Base-by-base conservation (phyloP, 768 basidiomycete genomes). In the Hygrophoropsis aurantiaca region DNA sequence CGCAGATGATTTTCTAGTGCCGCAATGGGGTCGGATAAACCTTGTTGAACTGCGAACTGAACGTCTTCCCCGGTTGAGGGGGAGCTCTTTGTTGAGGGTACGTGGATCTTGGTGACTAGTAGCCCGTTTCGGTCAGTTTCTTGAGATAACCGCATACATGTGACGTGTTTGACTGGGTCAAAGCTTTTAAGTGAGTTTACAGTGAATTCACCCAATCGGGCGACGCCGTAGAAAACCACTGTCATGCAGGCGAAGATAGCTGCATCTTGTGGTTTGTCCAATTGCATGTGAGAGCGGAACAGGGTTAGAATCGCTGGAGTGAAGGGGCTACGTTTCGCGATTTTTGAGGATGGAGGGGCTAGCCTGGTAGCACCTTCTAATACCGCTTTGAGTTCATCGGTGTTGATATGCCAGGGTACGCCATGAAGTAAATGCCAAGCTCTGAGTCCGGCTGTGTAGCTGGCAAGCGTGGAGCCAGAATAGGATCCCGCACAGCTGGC, bases 21-120 rank as follows among this genome's bases (percentile, higher is more conserved):
- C 20, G 6, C 15, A n/a, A 5, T 10, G 4, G 47, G 40, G 40
- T 48, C 40, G 2, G 40, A 7, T 9, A 16, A 30, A 32, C 9
- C 15, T 19, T 37, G 19, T 3, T 35, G 47, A 4, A 32, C 30
- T 27, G 47, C 47, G 24, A 39, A 48, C 10, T 42, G 40, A 4
- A 24, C 19, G 9, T 41, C 32, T 36, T 48, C 39, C 3, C 46
- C 46, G 11, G 42, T 1, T 0, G 2, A 44, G 24, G n/a, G 38
- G 33, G 8, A 53, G 0, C 23, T 27, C 35, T 74, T 72, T 1
- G 64, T 72, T 2, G 43, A 7, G 0, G 69, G 72, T 0, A 73
- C 7, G 40, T 50, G 54, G 23, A 73, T 59, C 1, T 62, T 52
- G 0, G 60, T 68, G 1, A 52, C 51, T 10, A 20, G 39, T 2